Percentiles rank a stretch among this genome's conserved stretches.
Evolutionary conservation across 192 early-diverging fungal genomes (phyloP).

Genomic region (Physocladia obscura): DNA sequence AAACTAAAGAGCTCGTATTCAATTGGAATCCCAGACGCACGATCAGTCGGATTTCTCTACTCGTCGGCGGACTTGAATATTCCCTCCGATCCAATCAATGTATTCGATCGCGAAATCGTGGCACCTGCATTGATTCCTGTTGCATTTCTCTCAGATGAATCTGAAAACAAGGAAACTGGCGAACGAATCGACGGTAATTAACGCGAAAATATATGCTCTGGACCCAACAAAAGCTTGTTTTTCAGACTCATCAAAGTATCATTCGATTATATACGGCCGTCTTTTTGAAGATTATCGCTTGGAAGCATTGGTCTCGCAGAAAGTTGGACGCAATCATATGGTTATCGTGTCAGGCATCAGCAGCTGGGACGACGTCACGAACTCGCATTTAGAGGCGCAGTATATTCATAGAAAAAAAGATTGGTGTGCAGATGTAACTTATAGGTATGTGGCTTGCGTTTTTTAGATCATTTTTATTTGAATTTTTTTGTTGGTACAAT

Average conservation of each 20-base stretch:
- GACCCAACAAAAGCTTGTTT: neutral
- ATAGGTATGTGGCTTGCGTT: too few species aligned
- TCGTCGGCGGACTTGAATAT: conserved; percentile 65
- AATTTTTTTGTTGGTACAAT: conserved; percentile 67
- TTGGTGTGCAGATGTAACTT: conserved; percentile 23
- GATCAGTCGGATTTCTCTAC: conserved; percentile 77
- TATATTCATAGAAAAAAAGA: conserved; percentile 41
- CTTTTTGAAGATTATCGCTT: conserved; percentile 68
- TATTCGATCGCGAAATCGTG: conserved; percentile 17
- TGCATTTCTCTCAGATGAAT: too few species aligned
- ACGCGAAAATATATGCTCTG: neutral
- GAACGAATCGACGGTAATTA: neutral
- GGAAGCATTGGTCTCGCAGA: conserved; percentile 63
- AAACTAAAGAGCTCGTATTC: conserved; percentile 77
- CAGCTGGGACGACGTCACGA: conserved; percentile 49
- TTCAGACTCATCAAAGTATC: too few species aligned
- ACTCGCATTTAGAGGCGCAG: conserved; percentile 67
- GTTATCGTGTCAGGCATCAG: conserved; percentile 65
- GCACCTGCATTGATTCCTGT: neutral
- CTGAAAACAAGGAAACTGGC: too few species aligned
- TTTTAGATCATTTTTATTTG: neutral
- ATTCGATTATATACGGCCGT: conserved; percentile 72
- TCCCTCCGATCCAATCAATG: neutral
- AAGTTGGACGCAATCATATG: conserved; percentile 54
- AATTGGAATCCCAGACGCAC: conserved; percentile 56